Conservation (phyloP, 495 filamentous ascomycete species). For the Talaromyces trachyspermus region DNA sequence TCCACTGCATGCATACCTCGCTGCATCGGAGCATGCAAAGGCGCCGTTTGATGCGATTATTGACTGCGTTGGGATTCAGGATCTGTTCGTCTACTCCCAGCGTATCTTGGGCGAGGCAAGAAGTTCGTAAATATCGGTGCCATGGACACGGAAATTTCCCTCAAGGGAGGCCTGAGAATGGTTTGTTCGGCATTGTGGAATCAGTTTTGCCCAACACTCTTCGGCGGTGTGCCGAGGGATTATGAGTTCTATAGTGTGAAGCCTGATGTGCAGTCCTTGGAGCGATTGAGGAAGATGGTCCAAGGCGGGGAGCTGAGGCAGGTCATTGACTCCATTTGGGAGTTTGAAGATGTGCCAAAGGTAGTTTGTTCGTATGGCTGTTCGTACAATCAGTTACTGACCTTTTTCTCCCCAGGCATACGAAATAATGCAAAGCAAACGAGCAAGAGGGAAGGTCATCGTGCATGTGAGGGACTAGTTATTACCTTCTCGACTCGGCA, state of each 20-base stretch:
- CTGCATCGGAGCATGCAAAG: neutral
- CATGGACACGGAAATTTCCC: neutral
- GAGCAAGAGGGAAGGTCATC: neutral
- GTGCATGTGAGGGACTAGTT: neutral
- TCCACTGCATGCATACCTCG: neutral
- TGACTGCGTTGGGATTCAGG: neutral
- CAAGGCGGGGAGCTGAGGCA: neutral
- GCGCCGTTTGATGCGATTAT: neutral
- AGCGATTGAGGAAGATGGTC: neutral
- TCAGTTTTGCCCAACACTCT: neutral
- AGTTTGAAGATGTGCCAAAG: conserved; percentile 1
- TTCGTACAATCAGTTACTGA: neutral
- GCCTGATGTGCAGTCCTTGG: neutral
- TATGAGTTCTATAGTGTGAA: neutral
- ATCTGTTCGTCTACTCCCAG: neutral
- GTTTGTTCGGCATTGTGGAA: neutral
- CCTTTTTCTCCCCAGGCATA: neutral
- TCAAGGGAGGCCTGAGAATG: neutral
- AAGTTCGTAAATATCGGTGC: neutral
- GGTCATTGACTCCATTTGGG: neutral
- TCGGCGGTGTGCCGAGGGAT: neutral
- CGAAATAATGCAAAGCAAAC: neutral
- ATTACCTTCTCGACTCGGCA: no score
- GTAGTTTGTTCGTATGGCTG: neutral
- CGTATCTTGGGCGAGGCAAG: neutral